Evolutionary conservation across 208 protist species (phyloP), one percentile per base, ranked within the genome.

Genomic region (Endotrypanum monterogeii): DNA sequence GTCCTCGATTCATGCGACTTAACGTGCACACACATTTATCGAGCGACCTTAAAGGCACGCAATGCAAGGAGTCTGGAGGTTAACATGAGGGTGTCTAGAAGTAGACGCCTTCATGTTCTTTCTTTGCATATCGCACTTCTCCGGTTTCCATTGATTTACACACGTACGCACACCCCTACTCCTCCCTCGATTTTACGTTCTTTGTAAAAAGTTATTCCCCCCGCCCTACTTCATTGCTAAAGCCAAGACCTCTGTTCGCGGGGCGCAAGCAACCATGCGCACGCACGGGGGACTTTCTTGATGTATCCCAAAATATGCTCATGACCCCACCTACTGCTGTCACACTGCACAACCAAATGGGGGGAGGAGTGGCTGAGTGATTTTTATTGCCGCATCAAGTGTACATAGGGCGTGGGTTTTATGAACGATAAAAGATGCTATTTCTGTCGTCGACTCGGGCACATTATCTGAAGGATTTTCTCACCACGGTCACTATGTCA

Each of bases 61-160:
- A 68, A 37, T n/a, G 63, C 18, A 70, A 56, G 18, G 32, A 67
- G 44, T 11, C 44, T 14, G 8, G 44, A 48, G 44, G 44, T 11
- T 1, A 48, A 14, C 44, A 1, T 11, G 5, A n/a, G 44, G 37
- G 3, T 28, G 51, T 54, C 63, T 48, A 68, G 25, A 25, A 30
- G 25, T 68, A n/a, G 44, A 14, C 46, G 28, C n/a, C 14, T 7
- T 18, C 62, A 44, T 35, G 99, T 77, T 99, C 99, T 51, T 98
- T 57, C 25, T n/a, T 35, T 28, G 25, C 28, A 16, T 30, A 56
- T 58, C 16, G 8, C 37, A 0, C 39, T 70, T 23, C 28, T 68
- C 23, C 44, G 55, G 44, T 56, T 32, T 52, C 50, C 3, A 14
- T 6, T 58, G 1, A 28, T 20, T 32, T 41, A 52, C 50, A 28